These are phyloP conservation scores for Lotus japonicus DNA, from an alignment of 306 rosid genomes.

Conservation along the genomic window DNA sequence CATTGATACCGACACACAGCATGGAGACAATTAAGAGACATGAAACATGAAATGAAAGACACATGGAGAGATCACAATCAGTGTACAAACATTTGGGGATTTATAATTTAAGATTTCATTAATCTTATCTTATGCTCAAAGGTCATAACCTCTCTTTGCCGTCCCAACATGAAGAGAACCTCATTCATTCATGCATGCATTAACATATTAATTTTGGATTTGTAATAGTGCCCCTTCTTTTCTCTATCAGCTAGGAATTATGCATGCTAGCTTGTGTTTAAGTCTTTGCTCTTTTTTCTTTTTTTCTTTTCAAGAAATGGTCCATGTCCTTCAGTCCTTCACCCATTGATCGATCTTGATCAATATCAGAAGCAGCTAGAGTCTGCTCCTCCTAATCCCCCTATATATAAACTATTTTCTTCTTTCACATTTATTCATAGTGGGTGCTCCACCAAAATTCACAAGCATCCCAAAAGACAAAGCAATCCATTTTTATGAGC, in stretches of 20 bases:
- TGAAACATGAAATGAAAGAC: background rate
- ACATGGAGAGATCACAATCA: slow-evolving; percentile 9
- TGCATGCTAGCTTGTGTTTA: background rate
- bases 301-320: background rate
- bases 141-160: slow-evolving; percentile 1
- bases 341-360: background rate
- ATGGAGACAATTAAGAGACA: slow-evolving; percentile 21
- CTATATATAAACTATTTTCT: background rate
- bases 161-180: background rate
- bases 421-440: background rate
- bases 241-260: too few species aligned
- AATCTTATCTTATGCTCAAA: slow-evolving; percentile 22
- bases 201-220: too few species aligned
- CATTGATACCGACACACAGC: slow-evolving; percentile 43
- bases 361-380: background rate
- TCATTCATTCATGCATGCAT: too few species aligned
- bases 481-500: background rate
- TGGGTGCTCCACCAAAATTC: background rate
- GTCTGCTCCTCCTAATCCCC: background rate
- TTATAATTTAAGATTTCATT: slow-evolving; percentile 4
- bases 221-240: too few species aligned
- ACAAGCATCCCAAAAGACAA: background rate
- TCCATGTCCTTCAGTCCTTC: background rate
- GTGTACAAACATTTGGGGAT: slow-evolving; percentile 2
- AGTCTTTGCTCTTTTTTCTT: background rate